These are phyloP conservation scores for Suillus spraguei DNA, from an alignment of 768 basidiomycete genomes.

Conservation along the genomic window DNA sequence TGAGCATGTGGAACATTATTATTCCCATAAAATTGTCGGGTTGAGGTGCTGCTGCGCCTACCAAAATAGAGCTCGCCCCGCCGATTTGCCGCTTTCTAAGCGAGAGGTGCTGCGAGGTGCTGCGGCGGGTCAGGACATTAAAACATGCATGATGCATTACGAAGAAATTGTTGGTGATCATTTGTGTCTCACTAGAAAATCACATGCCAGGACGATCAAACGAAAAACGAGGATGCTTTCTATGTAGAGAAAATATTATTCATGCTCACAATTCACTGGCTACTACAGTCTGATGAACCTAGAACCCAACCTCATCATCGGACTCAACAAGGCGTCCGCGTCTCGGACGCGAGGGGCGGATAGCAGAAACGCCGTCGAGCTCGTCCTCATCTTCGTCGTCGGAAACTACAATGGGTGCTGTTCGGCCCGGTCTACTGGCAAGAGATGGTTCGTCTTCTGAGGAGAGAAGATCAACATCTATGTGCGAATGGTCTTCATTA, in stretches of 20 bases:
- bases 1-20: not conserved
- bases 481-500: conserved; percentile 12
- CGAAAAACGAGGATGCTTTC: conserved; percentile 5
- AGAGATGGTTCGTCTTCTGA: not conserved
- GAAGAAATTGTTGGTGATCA: not conserved
- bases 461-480: conserved; percentile 13
- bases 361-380: conserved; percentile 3
- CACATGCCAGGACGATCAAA: not conserved
- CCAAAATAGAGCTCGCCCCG: not conserved
- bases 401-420: conserved; percentile 8
- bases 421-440: conserved; percentile 7
- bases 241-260: conserved; percentile 3
- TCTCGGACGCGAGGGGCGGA: not conserved
- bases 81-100: not conserved
- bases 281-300: conserved; percentile 2
- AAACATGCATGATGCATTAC: too few species aligned
- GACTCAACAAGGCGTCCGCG: conserved; percentile 21
- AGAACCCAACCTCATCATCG: conserved; percentile 22
- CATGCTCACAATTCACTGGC: conserved; percentile 10
- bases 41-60: not conserved
- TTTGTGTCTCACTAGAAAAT: not conserved
- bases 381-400: conserved; percentile 24
- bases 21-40: not conserved
- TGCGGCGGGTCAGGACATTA: too few species aligned
- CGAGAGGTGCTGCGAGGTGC: not conserved